A percentile compares a stretch with the other conserved stretches of the same genome.
Conservation (phyloP, 1,284 basidiomycete genomes). For the Malassezia yamatoensis region DNA sequence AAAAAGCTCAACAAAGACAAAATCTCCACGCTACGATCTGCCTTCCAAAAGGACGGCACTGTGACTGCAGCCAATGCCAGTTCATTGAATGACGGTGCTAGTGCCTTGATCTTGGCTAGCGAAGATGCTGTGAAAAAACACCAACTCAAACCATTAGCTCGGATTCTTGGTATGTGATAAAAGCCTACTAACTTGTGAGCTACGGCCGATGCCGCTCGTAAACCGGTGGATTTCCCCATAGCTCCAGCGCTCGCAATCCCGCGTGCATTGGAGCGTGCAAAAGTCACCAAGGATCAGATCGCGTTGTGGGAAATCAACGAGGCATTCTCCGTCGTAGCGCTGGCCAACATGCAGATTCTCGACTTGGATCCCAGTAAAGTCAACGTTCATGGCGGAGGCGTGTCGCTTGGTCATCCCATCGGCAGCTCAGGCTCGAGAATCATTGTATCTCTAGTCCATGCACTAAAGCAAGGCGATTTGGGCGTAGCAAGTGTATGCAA, state of each 20-base stretch:
- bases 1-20: slow-evolving; percentile 53
- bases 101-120: slow-evolving; percentile 49
- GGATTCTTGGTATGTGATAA: slow-evolving; percentile 46
- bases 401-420: slow-evolving; percentile 56
- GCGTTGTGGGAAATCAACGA: slow-evolving; percentile 90
- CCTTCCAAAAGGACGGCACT: slow-evolving; percentile 50
- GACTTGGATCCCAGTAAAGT: slow-evolving; percentile 66
- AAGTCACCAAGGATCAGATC: slow-evolving; percentile 72
- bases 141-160: slow-evolving; percentile 49
- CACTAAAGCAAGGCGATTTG: slow-evolving; percentile 86
- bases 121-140: slow-evolving; percentile 43
- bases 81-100: slow-evolving; percentile 51
- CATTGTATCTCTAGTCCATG: slow-evolving; percentile 83
- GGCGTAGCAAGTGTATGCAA: slow-evolving; percentile 97
- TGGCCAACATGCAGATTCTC: slow-evolving; percentile 47
- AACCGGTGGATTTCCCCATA: slow-evolving; percentile 91
- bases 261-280: slow-evolving; percentile 74
- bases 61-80: slow-evolving; percentile 51
- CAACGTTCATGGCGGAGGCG: slow-evolving; percentile 69
- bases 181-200: slow-evolving; percentile 52
- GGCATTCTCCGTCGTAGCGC: slow-evolving; percentile 49
- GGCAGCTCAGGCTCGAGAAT: slow-evolving; percentile 92
- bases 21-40: slow-evolving; percentile 48
- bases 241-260: slow-evolving; percentile 89
- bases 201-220: slow-evolving; percentile 90